Conservation (phyloP, 192 early-diverging fungal genomes). For the Entomortierella beljakovae region DNA sequence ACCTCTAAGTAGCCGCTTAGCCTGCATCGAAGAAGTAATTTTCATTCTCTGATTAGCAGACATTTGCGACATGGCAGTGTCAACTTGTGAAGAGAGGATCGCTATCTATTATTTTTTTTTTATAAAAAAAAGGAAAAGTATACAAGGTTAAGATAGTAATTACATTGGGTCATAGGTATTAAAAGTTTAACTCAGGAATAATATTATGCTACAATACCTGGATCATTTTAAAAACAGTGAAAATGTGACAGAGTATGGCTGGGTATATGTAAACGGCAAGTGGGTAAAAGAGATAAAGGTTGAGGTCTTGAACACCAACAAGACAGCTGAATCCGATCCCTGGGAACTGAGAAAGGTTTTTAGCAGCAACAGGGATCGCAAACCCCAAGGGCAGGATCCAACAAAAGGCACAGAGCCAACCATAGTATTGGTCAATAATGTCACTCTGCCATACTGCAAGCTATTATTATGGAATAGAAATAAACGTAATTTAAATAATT, state of each 20-base stretch:
- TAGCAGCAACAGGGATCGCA: constrained; percentile 44
- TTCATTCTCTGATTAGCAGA: constrained; percentile 18
- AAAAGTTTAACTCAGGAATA: too few species aligned
- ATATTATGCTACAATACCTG: constrained; percentile 4
- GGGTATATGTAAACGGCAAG: constrained; percentile 49
- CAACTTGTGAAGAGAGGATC: constrained; percentile 26
- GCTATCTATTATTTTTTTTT: constrained; percentile 10
- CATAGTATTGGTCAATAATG: constrained; percentile 42
- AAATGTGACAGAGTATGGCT: constrained; percentile 21
- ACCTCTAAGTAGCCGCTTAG: constrained; percentile 42
- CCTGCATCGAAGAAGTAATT: constrained; percentile 37
- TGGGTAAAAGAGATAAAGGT: constrained; percentile 48
- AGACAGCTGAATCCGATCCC: constrained; percentile 52
- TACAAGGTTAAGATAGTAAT: not conserved
- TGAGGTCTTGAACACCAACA: constrained; percentile 23
- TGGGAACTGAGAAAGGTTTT: constrained; percentile 29
- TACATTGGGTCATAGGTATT: too few species aligned
- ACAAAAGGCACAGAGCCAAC: constrained; percentile 32
- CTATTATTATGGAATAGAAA: constrained; percentile 7
- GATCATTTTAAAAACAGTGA: constrained; percentile 44
- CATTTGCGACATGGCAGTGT: constrained; percentile 33
- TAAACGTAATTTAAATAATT: not conserved
- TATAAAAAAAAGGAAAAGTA: not conserved
- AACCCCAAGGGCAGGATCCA: constrained; percentile 47
- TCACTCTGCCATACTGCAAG: constrained; percentile 42